Conservation (phyloP, 805 yeast genomes). For the Pichia californica region DNA sequence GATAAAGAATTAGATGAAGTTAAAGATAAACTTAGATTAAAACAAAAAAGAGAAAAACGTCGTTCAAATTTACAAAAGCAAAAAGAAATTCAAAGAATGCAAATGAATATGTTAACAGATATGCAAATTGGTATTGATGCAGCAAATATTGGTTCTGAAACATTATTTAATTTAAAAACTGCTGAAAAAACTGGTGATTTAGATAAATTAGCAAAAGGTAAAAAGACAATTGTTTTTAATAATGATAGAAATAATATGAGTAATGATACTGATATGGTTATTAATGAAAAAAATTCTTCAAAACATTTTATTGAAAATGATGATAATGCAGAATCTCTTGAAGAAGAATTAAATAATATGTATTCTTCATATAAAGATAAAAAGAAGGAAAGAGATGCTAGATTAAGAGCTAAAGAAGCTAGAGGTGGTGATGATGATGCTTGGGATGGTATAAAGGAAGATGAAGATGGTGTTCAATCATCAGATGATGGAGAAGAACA, state of each 20-base stretch:
- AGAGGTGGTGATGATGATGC: conserved; percentile 68
- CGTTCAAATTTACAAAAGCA: conserved; percentile 76
- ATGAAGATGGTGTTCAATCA: conserved; percentile 30
- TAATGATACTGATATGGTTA: conserved; percentile 38
- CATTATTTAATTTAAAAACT: conserved; percentile 73
- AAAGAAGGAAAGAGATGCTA: conserved; percentile 63
- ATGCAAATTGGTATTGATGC: conserved; percentile 92
- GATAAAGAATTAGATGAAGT: conserved; percentile 77
- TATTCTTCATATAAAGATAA: conserved; percentile 63
- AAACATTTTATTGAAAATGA: conserved; percentile 25
- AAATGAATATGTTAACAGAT: conserved; percentile 93
- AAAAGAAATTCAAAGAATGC: conserved; percentile 84
- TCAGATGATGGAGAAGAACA: conserved; percentile 27
- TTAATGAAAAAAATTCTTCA: conserved; percentile 16
- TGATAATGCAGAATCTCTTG: conserved; percentile 63
- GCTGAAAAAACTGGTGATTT: conserved; percentile 86
- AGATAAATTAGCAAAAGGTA: conserved; percentile 69
- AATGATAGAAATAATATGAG: conserved; percentile 38
- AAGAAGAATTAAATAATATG: conserved; percentile 78
- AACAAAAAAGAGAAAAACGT: conserved; percentile 75
- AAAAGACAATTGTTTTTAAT: conserved; percentile 54
- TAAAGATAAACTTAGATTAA: conserved; percentile 61
- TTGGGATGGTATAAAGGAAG: conserved; percentile 69
- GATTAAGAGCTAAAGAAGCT: conserved; percentile 58
- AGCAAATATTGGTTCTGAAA: conserved; percentile 68